Evolutionary conservation across 2,329 filamentous ascomycete species (phyloP), one percentile per base, ranked within the genome.

Genomic region (Neodidymelliopsis sp.): DNA sequence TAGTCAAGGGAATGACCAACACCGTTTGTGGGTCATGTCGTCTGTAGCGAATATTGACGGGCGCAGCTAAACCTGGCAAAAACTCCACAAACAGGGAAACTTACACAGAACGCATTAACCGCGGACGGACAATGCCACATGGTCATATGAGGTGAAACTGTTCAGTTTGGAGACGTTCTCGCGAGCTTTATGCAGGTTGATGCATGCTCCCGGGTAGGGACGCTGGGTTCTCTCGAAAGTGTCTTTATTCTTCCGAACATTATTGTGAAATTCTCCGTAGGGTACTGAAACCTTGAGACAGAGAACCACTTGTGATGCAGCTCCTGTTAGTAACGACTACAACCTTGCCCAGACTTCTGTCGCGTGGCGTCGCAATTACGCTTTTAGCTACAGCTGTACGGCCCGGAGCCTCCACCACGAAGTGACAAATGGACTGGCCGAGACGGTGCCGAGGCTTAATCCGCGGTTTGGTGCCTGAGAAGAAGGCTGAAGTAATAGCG

Each of bases 341-440:
- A 28, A 20, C 38, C 4, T 23, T 36, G n/a, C n/a, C 43, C 23
- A 23, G 42, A 43, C 11, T 33, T 28, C 16, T 34, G 37, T 57
- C 35, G 44, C 40, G 40, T 48, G 56, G 49, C 40, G 34, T 22
- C 46, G 24, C 36, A 39, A 41, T 38, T 49, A 54, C 47, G 40
- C 41, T 45, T 49, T 53, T 45, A 49, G 49, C 51, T 59, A 57
- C 53, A 59, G 53, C 19, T 49, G 40, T 40, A 51, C 57, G 57
- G 57, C 45, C 50, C 56, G 53, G 40, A 52, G 46, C 39, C 51
- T 58, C 51, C 30, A 59, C 29, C 28, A 25, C 12, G 20, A 45
- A 23, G 38, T 42, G 52, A 54, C 38, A 40, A 47, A 40, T 31
- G 44, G 41, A 18, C 44, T 37, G 34, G 27, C 30, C 25, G 25